A percentile compares a stretch with the other conserved stretches of the same genome.
These are phyloP conservation scores for Voacanga thouarsii DNA, from an alignment of 257 asterid genomes.

Conservation along the genomic window DNA sequence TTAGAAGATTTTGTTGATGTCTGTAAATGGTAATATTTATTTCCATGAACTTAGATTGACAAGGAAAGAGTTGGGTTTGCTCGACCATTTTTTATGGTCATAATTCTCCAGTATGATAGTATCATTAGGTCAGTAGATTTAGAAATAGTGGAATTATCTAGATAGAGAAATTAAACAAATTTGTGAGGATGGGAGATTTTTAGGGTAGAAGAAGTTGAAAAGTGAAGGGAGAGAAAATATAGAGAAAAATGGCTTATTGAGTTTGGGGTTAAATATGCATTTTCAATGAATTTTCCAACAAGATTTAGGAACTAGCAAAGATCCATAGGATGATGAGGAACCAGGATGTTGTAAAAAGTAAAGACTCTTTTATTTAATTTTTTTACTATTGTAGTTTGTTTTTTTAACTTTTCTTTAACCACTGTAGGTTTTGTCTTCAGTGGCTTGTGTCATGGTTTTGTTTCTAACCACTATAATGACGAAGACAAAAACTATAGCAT, in stretches of 20 bases:
- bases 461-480: too few species aligned
- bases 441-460: too few species aligned
- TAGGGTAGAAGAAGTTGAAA: conserved; percentile 57
- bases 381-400: too few species aligned
- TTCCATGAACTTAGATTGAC: conserved; percentile 72
- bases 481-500: too few species aligned
- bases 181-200: conserved; percentile 11
- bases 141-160: conserved; percentile 64
- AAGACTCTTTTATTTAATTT: too few species aligned
- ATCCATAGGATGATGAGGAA: background rate
- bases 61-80: conserved; percentile 74
- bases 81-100: conserved; percentile 59
- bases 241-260: conserved; percentile 82
- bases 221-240: conserved; percentile 76
- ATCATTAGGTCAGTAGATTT: conserved; percentile 54
- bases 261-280: conserved; percentile 76
- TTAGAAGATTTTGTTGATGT: conserved; percentile 66
- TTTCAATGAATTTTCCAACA: conserved; percentile 73
- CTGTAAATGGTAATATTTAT: conserved; percentile 69
- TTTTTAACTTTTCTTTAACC: too few species aligned
- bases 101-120: conserved; percentile 42
- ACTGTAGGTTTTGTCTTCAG: too few species aligned
- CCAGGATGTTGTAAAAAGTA: too few species aligned
- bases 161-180: conserved; percentile 21
- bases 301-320: conserved; percentile 88